Conservation (phyloP, 768 basidiomycete species). For the Naganishia vishniacii region DNA sequence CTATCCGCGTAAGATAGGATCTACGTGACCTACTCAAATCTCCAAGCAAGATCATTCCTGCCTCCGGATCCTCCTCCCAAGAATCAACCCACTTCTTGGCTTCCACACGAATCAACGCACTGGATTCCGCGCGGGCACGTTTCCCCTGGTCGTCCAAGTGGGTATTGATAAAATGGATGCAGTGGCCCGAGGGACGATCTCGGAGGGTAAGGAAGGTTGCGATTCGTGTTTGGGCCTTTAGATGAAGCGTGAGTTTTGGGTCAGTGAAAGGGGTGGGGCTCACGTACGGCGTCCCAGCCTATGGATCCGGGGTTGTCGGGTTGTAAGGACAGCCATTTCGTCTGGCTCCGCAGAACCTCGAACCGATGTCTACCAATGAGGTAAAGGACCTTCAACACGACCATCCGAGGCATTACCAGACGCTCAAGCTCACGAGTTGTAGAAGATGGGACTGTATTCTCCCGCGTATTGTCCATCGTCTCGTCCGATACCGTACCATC, state of each 20-base stretch:
- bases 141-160: conserved; percentile 48
- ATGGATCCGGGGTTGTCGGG: conserved; percentile 42
- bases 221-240: conserved; percentile 37
- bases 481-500: conserved; percentile 61
- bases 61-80: conserved; percentile 5
- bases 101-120: conserved; percentile 40
- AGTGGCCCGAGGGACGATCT: background rate
- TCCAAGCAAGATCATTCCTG: conserved; percentile 38
- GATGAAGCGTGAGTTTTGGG: background rate
- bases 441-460: conserved; percentile 64
- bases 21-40: conserved; percentile 49
- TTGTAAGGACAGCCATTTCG: conserved; percentile 47
- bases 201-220: conserved; percentile 38
- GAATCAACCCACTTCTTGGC: conserved; percentile 29
- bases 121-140: conserved; percentile 38
- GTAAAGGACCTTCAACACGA: too few species aligned
- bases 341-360: conserved; percentile 28
- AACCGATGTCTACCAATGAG: conserved; percentile 10
- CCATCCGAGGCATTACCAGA: background rate
- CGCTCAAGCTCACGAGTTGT: conserved; percentile 50
- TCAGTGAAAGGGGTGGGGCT: background rate
- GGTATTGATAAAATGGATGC: conserved; percentile 42
- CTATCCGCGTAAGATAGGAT: too few species aligned
- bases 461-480: conserved; percentile 58
- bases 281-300: conserved; percentile 48